These are phyloP conservation scores for Malus domestica DNA, from an alignment of 306 rosid species.

Conservation along the genomic window DNA sequence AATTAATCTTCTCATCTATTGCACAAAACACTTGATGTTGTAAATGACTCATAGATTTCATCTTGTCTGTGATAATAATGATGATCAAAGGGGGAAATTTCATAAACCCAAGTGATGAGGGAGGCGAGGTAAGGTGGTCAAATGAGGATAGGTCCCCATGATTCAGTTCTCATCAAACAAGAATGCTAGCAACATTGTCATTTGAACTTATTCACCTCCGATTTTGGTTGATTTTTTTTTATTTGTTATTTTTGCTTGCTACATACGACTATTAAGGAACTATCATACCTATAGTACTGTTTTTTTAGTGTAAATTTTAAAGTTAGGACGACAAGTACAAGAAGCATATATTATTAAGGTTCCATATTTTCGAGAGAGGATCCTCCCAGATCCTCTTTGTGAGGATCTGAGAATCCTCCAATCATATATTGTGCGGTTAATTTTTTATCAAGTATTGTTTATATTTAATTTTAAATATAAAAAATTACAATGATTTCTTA, in stretches of 20 bases:
- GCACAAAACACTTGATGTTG: background rate
- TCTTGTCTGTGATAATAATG: background rate
- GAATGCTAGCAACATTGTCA: no score
- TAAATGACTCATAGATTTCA: background rate
- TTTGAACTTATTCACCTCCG: accelerated
- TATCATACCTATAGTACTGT: background rate
- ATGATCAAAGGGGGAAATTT: background rate
- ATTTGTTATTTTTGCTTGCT: background rate
- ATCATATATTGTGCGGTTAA: no score
- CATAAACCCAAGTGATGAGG: background rate
- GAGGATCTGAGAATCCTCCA: no score
- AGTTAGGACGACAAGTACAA: background rate
- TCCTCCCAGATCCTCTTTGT: no score
- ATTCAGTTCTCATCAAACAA: no score
- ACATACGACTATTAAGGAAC: background rate
- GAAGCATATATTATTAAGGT: background rate
- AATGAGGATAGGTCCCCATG: no score
- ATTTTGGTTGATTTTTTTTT: no score
- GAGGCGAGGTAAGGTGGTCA: no score
- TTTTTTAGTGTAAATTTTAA: background rate
- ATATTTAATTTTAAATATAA: no score
- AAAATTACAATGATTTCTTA: no score
- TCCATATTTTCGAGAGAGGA: background rate
- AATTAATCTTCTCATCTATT: background rate
- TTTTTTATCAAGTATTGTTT: no score